Base-by-base conservation (phyloP, 768 basidiomycete species). In the Infundibulicybe gibba region DNA sequence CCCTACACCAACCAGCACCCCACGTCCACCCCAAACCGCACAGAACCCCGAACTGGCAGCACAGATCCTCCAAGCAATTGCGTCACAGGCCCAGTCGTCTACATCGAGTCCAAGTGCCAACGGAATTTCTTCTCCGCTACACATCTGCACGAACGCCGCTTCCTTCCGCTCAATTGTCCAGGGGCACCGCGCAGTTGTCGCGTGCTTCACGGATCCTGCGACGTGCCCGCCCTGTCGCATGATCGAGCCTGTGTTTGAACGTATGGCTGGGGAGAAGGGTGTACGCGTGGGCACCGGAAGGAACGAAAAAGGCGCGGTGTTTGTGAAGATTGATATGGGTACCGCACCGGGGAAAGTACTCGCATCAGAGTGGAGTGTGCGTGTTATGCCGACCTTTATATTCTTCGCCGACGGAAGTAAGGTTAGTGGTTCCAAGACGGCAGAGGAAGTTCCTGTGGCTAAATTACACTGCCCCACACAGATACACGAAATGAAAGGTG, bases 301-400 rank as follows among this genome's bases (percentile, higher is more conserved):
- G 25, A 25, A 3, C 25, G 25, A 25, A 51, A 66, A 57, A n/a
- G 79, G 79, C 2, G 77, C 86, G 16, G 87, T 78, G 2, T 97
- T 97, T 54, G 80, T 86, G 3, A 90, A 91, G 63, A 79, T 97
- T 32, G 94, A 97, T 65, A 69, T 91, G 53, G 79, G 75, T 4
- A 76, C 87, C 11, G 88, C 87, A 0, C 63, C 79, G 63, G 86
- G 87, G 0, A 57, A 64, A 3, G 68, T 69, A 44, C 65, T 95
- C 13, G 88, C 85, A 0, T 50, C 63, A 1, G 71, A 83, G 61
- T 87, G 78, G 68, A 71, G 77, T 12, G 79, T 97, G 1, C 64
- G 75, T 13, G 92, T 77, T 14, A 95, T 90, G 2, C 94, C 94
- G 5, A 94, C 91, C 1, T 95, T 97, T 58, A 68, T 88, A 34